Base-by-base conservation (phyloP, 2,329 filamentous ascomycete genomes). In the Penicillium sp. region DNA sequence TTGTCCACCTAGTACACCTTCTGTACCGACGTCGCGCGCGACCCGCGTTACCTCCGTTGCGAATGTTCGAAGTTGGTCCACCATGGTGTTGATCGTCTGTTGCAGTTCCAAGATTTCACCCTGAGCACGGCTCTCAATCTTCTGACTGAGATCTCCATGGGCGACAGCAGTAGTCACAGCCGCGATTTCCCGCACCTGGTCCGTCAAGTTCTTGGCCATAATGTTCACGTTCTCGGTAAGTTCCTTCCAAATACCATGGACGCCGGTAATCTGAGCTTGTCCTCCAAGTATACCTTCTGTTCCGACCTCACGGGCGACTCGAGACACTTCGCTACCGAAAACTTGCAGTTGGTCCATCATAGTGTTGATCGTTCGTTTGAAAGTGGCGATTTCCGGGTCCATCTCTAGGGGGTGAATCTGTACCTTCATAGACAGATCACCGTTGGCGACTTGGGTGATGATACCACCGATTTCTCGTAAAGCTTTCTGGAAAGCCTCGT, bases 341-440 rank as follows among this genome's bases (percentile, higher is more conserved):
- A 94, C 87, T 67, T 96, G 90, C 49, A 97, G 78, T 70, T 96
- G 91, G 66, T 97, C 91, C 82, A 97, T 95, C 91, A 97, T 97
- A 57, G 87, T 94, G 69, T 97, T 97, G 74, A 97, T 97, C 52
- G 91, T 96, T 61, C 89, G 85, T 74, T 97, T 97, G 77, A 97
- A 97, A 8, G 89, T 90, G 23, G 89, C 93, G 63, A 97, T 97
- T 77, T 97, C 91, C 23, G 90, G 89, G 76, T 97, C 91, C 85
- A 96, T 93, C 74, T 97, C 91, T 57, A 94, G 85, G 3, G 87
- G 87, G 66, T 96, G 93, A 68, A 97, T 94, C 62, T 91, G 82
- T 54, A 96, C 91, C 73, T 95, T 95, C 77, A 95, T 96, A 68
- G 89, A 95, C 51, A 97, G 77, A 66, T 97, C 91, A 70, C 91